Evolutionary conservation across 345 rosid species (phyloP), one percentile per base, ranked within the genome.

Genomic region (Gossypium anomalum): DNA sequence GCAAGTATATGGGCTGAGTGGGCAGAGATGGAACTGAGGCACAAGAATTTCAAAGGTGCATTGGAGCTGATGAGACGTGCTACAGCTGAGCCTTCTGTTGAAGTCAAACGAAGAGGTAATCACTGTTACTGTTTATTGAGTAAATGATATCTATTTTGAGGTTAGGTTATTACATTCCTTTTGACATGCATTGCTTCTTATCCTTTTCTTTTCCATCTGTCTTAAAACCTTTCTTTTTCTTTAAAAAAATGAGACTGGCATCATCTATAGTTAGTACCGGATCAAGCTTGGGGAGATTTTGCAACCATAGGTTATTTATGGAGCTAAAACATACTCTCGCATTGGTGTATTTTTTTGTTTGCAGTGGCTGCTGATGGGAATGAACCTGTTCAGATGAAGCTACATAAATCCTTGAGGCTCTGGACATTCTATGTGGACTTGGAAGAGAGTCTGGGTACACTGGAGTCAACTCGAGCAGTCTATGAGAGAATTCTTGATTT

Each of bases 1-100:
- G 99, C 99, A 27, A 91, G 94, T 58, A 85, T 90, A 34, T 93
- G 98, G 98, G 92, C 98, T 75, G 98, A 90, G 84, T 95, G 99
- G 99, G 92, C 99, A 14, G 98, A 95, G 84, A 93, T 93, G 98
- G 99, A 95, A 78, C 49, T 95, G 67, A 89, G 91, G 76, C 91
- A 95, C 78, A 84, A 89, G 75, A 95, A 91, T 82, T 89, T 95
- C 80, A 86, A 87, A 74, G 94, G 87, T 76, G 99, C 98, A 10
- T 75, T 95, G 70, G 97, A 93, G 84, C 82, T 91, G 75, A 87
- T 93, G 94, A 90, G 97, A 78, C 89, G 94, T 47, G 98, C 98
- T 53, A 94, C 98, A 22, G 99, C 98, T 41, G 98, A 91, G 80
- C 99, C 98, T 1, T 91, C 98, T 12, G 94, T 90, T 65, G 99